Conservation (phyloP, 208 protist genomes). For the Kentomonas sorsogonicus region DNA sequence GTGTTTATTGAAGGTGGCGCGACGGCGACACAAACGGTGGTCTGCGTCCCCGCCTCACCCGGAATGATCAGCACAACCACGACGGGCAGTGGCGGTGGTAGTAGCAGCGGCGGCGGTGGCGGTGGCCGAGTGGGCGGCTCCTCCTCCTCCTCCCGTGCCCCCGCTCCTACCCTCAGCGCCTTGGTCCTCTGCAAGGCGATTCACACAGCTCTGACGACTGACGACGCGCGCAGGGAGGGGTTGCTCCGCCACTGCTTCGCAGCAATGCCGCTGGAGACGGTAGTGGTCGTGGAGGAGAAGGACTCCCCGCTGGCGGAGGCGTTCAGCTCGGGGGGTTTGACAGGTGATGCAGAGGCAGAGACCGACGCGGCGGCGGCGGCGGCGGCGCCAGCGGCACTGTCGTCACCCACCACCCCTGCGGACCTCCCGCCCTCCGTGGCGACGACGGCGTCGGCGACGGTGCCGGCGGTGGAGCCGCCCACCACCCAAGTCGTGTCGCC, state of each 20-base stretch:
- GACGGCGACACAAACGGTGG: no score
- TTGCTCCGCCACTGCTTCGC: slow-evolving; percentile 41
- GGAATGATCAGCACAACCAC: neutral
- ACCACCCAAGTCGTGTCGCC: no score
- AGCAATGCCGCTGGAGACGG: slow-evolving; percentile 14
- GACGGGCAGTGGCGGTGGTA: no score
- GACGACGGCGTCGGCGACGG: no score
- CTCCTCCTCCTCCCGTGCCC: neutral
- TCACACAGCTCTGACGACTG: slow-evolving; percentile 28
- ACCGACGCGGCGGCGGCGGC: neutral
- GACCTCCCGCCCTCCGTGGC: no score
- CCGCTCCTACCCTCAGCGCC: slow-evolving; percentile 17
- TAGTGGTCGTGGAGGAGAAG: neutral
- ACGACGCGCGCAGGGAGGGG: neutral
- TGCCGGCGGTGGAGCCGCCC: no score
- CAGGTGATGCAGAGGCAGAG: neutral
- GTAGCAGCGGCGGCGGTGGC: no score
- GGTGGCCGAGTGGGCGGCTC: no score
- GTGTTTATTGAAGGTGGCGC: no score
- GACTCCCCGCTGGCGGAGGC: neutral
- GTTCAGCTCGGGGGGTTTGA: neutral
- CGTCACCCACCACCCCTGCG: neutral
- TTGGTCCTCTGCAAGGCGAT: slow-evolving; percentile 37
- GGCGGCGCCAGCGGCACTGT: neutral
- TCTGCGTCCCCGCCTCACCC: slow-evolving; percentile 22